These are phyloP conservation scores for Nicotiana paniculata DNA, from an alignment of 257 asterid species.

Conservation along the genomic window DNA sequence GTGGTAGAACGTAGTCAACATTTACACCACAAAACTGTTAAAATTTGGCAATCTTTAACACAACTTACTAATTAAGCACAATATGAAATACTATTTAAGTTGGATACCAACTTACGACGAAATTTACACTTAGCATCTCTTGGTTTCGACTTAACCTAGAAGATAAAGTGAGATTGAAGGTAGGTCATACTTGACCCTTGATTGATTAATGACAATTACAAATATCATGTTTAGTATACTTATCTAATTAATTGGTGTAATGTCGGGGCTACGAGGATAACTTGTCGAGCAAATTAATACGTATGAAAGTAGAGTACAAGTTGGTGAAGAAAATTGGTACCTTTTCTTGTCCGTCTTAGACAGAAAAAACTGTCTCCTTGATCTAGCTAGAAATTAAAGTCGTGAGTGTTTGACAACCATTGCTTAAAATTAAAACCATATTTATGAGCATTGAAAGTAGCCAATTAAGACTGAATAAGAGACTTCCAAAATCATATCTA, in stretches of 20 bases:
- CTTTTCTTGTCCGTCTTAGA: background rate
- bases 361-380: background rate
- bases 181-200: constrained; percentile 19
- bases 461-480: background rate
- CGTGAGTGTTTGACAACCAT: background rate
- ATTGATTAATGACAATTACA: background rate
- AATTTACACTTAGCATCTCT: background rate
- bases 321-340: background rate
- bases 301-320: background rate
- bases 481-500: background rate
- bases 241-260: background rate
- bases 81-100: background rate
- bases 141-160: background rate
- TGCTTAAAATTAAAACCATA: background rate
- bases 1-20: background rate
- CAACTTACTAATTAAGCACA: background rate
- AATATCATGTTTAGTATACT: background rate
- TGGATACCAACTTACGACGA: background rate
- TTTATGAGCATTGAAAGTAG: background rate
- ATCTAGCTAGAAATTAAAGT: background rate
- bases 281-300: background rate
- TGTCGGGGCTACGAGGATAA: background rate
- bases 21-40: background rate
- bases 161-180: constrained; percentile 23
- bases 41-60: background rate